phyloP scores from a whole-genome alignment of 2,329 filamentous ascomycete species.

The Penicillium sumatraense region DNA sequence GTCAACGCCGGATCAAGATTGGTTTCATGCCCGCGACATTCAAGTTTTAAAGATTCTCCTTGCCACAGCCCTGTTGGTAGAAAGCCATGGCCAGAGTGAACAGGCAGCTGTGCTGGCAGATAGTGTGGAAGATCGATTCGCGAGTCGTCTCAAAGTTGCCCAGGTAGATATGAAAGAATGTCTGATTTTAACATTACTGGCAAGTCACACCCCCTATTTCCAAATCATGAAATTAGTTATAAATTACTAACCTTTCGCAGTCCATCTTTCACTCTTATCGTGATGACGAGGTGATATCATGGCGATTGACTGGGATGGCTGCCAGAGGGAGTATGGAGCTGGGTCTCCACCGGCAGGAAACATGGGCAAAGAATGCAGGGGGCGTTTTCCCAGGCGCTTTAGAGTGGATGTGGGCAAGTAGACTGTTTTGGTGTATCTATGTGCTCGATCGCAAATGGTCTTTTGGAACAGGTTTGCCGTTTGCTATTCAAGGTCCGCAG shows the following conservation, averaged over 20 bases:
- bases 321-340: slow-evolving; percentile 54
- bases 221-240: too few relatives aligned
- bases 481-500: slow-evolving; percentile 52
- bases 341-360: slow-evolving; percentile 54
- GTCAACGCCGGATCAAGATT: slow-evolving; percentile 32
- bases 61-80: slow-evolving; percentile 73
- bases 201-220: slow-evolving; percentile 4
- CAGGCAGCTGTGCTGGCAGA: slow-evolving; percentile 42
- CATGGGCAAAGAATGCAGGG: slow-evolving; percentile 40
- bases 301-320: slow-evolving; percentile 55
- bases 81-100: slow-evolving; percentile 76
- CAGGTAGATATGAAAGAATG: slow-evolving; percentile 46
- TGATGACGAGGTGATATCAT: slow-evolving; percentile 56
- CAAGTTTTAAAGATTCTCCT: slow-evolving; percentile 80
- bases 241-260: slow-evolving; percentile 25
- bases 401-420: slow-evolving; percentile 39
- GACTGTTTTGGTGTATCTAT: slow-evolving; percentile 58
- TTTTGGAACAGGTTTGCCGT: slow-evolving; percentile 57
- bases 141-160: slow-evolving; percentile 36
- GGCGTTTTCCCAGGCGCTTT: slow-evolving; percentile 43
- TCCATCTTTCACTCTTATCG: slow-evolving; percentile 47
- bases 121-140: slow-evolving; percentile 42
- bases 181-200: slow-evolving; percentile 38
- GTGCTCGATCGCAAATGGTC: slow-evolving; percentile 58
- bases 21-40: slow-evolving; percentile 54